Base-by-base conservation (phyloP, 2,329 filamentous ascomycete species). In the Sporothrix schenckii region DNA sequence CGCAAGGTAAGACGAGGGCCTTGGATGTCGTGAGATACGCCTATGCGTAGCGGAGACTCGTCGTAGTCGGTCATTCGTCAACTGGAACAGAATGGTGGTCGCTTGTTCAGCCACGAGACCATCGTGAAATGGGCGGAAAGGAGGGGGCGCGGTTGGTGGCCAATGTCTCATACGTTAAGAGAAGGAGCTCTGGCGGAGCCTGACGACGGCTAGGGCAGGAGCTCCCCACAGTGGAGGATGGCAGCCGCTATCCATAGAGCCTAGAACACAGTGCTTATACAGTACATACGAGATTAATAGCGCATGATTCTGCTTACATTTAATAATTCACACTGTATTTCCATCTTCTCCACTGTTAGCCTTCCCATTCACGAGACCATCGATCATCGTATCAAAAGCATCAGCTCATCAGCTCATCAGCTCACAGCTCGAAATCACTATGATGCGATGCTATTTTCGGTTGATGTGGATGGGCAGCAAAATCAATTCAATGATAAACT, bases 91-190 rank as follows among this genome's bases (percentile, higher is more conserved):
- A n/a, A 1, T 56, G 19, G 66, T 39, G 50, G 66, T 68, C 39
- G 50, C 52, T 68, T 58, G 53, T 68, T 58, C 53, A 56, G 53
- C 66, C 66, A 68, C 66, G 66, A 60, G 66, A 60, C 53, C 66
- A 39, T 19, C 16, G 30, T 34, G 30, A 4, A 54, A 49, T 47
- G 24, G 39, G 41, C 39, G 54, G n/a, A 39, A 47, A 34, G 52
- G 24, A 24, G 52, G 52, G 66, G 52, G 50, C 52, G 30, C 58
- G 58, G 39, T 39, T 47, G n/a, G 10, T 27, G 39, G 39, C 7
- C 21, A 21, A 61, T 63, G 58, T 63, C 58, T 63, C 39, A 27
- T 7, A 24, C 58, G 21, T 41, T 16, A 9, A 5, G 21, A 13
- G 21, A 47, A n/a, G 19, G 34, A 19, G 66, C 66, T 60, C 39